Evolutionary conservation across 495 filamentous ascomycete species (phyloP).

Genomic region (Neurospora sp.): DNA sequence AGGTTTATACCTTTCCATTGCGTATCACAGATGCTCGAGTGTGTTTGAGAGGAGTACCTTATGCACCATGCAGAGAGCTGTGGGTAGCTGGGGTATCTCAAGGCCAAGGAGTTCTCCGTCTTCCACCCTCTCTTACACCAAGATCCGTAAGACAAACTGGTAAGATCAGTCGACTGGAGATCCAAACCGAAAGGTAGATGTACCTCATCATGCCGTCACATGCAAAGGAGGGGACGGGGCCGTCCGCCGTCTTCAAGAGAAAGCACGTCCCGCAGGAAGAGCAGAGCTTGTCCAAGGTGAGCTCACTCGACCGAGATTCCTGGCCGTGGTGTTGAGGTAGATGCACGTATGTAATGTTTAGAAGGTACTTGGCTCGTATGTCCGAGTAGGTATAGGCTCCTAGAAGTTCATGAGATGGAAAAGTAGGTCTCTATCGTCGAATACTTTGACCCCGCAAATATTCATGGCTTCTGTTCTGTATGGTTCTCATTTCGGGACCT

Average conservation of each 20-base stretch:
- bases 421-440: background rate
- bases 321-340: background rate
- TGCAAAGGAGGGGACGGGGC: background rate
- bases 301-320: background rate
- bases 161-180: background rate
- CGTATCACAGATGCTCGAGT: background rate
- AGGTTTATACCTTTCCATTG: background rate
- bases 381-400: background rate
- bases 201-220: background rate
- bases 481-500: background rate
- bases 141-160: background rate
- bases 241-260: background rate
- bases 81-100: background rate
- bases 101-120: background rate
- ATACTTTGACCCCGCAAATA: background rate
- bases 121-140: background rate
- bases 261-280: background rate
- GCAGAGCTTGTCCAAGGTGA: background rate
- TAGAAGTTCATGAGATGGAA: background rate
- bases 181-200: background rate
- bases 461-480: background rate
- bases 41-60: background rate
- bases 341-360: background rate
- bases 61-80: background rate
- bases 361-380: background rate